phyloP scores from a whole-genome alignment of 1,284 basidiomycete species.

The Phellopilus nigrolimitatus region DNA sequence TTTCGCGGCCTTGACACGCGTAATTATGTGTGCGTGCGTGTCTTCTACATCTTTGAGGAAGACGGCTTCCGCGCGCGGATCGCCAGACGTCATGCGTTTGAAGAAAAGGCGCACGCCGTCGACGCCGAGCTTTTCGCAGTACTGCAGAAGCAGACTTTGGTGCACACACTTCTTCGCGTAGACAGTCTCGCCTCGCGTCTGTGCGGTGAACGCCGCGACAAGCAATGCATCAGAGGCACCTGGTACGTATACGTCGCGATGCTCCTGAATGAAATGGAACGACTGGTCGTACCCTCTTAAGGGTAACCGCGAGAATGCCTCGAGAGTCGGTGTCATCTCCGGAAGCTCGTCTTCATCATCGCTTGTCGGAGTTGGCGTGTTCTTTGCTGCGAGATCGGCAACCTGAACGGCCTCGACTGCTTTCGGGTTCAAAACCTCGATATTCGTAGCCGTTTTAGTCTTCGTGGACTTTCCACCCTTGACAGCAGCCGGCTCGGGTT shows the following conservation, averaged over 20 bases:
- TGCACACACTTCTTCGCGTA: slow-evolving; percentile 86
- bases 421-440: slow-evolving; percentile 86
- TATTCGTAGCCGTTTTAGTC: slow-evolving; percentile 48
- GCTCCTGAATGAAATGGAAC: slow-evolving; percentile 77
- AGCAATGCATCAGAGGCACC: slow-evolving; percentile 88
- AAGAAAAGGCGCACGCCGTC: slow-evolving; percentile 95
- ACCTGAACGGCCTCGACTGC: slow-evolving; percentile 26
- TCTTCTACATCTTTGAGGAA: slow-evolving; percentile 89
- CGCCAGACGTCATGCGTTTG: slow-evolving; percentile 80
- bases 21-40: slow-evolving; percentile 80
- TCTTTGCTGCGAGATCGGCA: slow-evolving; percentile 15
- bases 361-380: slow-evolving; percentile 36
- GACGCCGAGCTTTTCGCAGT: slow-evolving; percentile 88
- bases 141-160: slow-evolving; percentile 89
- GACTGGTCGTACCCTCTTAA: slow-evolving; percentile 71
- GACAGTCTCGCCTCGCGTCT: slow-evolving; percentile 59
- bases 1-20: slow-evolving; percentile 63
- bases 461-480: slow-evolving; percentile 46
- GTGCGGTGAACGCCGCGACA: slow-evolving; percentile 85
- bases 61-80: slow-evolving; percentile 72
- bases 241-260: slow-evolving; percentile 68
- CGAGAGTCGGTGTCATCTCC: slow-evolving; percentile 71
- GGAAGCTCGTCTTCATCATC: slow-evolving; percentile 68
- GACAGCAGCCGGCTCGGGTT: slow-evolving; percentile 57
- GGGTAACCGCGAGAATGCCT: slow-evolving; percentile 71